Evolutionary conservation across 2,329 filamentous ascomycete species (phyloP), one percentile per base, ranked within the genome.

Genomic region (Ophiocordyceps unilateralis): DNA sequence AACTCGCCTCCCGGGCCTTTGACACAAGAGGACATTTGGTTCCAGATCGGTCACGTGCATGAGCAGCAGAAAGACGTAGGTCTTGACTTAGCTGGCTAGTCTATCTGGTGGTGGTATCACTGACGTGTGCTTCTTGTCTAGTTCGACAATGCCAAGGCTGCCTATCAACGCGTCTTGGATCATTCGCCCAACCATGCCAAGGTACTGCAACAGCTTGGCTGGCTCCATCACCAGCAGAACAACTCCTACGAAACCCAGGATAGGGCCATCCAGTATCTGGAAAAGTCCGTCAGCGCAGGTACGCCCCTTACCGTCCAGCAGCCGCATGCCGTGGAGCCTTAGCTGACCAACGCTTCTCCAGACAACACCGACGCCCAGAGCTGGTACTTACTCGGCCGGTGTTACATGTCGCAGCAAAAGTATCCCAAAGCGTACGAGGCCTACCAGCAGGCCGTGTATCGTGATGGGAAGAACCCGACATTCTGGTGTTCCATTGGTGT

Each of bases 401-500:
- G 91, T 68, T 98, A 96, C 70, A 96, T 98, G 91, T 93, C 89
- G 50, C 89, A 95, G 64, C 86, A 94, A 61, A 96, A 96, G 61
- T 96, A 96, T 55, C 89, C 89, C 55, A 96, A 96, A 61, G 91
- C 91, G 0, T 96, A 96, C 55, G 91, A 98, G 58, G 89, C 91
- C 6, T 96, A 96, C 61, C 91, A 98, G 59, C 91, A 98, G 67
- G 91, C 91, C 3, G 91, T 98, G 34, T 98, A 98, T 58, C 86
- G 91, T 45, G 91, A 98, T 59, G 91, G 91, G 28, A 82, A 91
- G 52, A 96, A 96, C 59, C 91, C 91, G 17, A 96, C 91, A 2
- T 98, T 96, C 68, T 98, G 91, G 91, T 96, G 91, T 68, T 96
- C 89, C 10, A 98, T 98, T 58, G 91, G 91, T 59, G 91, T 98